A percentile compares a stretch with the other conserved stretches of the same genome.
phyloP scores from a whole-genome alignment of 805 yeast genomes.

The Candida tibetensis region DNA sequence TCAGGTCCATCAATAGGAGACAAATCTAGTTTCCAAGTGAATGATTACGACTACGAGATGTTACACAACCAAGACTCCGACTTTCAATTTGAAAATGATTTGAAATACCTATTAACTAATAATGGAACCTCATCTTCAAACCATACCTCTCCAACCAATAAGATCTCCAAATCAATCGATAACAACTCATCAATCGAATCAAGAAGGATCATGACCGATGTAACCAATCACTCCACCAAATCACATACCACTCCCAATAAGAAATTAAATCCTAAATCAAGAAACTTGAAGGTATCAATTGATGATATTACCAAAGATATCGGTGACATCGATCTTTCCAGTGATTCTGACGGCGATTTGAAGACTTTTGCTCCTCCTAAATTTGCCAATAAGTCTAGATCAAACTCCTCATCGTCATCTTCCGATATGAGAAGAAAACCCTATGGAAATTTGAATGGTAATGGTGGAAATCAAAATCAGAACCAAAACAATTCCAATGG shows the following conservation, averaged over 20 bases:
- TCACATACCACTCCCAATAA: slow-evolving; percentile 4
- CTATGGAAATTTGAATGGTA: not conserved
- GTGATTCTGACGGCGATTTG: slow-evolving; percentile 21
- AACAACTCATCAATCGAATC: not conserved
- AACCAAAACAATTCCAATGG: slow-evolving; percentile 1
- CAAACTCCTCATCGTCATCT: slow-evolving; percentile 1
- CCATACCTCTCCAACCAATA: slow-evolving; percentile 1
- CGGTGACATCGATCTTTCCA: slow-evolving; percentile 23
- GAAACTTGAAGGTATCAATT: slow-evolving; percentile 11
- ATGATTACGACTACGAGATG: slow-evolving; percentile 15
- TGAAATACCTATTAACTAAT: slow-evolving; percentile 26
- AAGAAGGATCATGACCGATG: not conserved
- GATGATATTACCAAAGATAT: slow-evolving; percentile 30
- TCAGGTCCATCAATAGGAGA: not conserved
- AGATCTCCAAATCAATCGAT: not conserved
- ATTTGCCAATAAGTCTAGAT: not conserved
- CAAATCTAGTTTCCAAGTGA: slow-evolving; percentile 8
- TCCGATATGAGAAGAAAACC: slow-evolving; percentile 1
- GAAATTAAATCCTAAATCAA: slow-evolving; percentile 2
- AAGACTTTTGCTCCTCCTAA: slow-evolving; percentile 1
- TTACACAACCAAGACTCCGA: slow-evolving; percentile 12
- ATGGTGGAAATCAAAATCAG: not conserved
- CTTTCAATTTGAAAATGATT: slow-evolving; percentile 27
- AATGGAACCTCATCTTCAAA: slow-evolving; percentile 1
- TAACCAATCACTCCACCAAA: not conserved